Conservation (phyloP, 768 basidiomycete genomes). For the Russula vinacea region DNA sequence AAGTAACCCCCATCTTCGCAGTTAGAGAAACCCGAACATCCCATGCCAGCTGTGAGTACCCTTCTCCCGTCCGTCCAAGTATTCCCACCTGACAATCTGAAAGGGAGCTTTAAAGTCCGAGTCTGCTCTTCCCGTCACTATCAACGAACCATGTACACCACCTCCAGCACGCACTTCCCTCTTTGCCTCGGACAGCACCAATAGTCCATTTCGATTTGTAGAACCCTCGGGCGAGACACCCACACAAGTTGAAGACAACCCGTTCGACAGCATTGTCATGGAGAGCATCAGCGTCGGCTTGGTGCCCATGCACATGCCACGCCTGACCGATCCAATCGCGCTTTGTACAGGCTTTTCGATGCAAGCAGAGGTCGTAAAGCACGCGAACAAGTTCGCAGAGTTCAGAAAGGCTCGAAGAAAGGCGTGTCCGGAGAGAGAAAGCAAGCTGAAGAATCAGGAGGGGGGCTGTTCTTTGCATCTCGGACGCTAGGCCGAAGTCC, state of each 20-base stretch:
- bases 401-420: constrained; percentile 17
- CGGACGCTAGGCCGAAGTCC: constrained; percentile 8
- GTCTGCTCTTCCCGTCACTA: neutral
- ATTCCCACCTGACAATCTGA: neutral
- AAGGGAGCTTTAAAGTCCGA: neutral
- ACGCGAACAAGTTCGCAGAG: constrained; percentile 12
- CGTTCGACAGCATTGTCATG: constrained; percentile 14
- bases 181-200: neutral
- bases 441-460: constrained; percentile 7
- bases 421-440: constrained; percentile 4
- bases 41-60: constrained; percentile 5
- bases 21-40: constrained; percentile 1
- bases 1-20: neutral
- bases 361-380: constrained; percentile 27
- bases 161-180: neutral
- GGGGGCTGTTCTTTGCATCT: constrained; percentile 27
- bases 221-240: constrained; percentile 21
- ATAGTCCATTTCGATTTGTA: constrained; percentile 17
- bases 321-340: constrained; percentile 27
- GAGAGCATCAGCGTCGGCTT: constrained; percentile 23
- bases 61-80: neutral
- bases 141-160: neutral
- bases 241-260: constrained; percentile 7
- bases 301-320: constrained; percentile 21
- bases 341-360: constrained; percentile 26